Evolutionary conservation across 768 basidiomycete genomes (phyloP), one percentile per base, ranked within the genome.

Genomic region (Mycena belliarum): DNA sequence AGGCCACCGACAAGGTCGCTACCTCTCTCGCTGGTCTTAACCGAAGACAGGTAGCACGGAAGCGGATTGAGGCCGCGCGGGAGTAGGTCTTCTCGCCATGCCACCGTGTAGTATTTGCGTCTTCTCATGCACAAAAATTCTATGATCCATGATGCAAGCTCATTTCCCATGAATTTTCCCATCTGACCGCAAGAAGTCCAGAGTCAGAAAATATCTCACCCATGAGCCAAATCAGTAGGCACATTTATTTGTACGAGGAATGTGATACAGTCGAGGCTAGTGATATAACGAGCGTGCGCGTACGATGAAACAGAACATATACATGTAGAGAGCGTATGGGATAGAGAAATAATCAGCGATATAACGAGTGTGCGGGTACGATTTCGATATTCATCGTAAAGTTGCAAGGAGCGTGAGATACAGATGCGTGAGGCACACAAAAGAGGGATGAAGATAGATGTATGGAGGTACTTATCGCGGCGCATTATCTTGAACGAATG

Each of bases 31-130:
- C 79, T 42, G 89, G 88, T 52, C 76, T 94, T 64, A 93, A 93
- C 83, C 82, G 92, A 74, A 79, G 91, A 76, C 92, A 93, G 73
- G 77, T 93, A 25, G 92, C 92, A 65, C 84, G 91, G 78, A 89
- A 79, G 81, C 85, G 92, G 67, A 93, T 93, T 68, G 89, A 92
- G 78, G 93, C 93, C 68, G 85, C 80, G 35, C 89, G 92, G 66
- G 74, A 74, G 73, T 83, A 76, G 76, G 64, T 56, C 43, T 55
- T 37, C 45, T 32, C 6, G 41, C 33, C 35, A 54, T 48, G 56
- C 42, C 49, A 49, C 59, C 49, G 62, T 63, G 60, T 64, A 58
- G 49, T 66, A 65, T 69, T 65, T 60, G 59, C 58, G 56, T 60
- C 59, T 67, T 65, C 54, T 58, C 60, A 66, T 61, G 65, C 65